phyloP scores from a whole-genome alignment of 108 stramenopile genomes.

The Fistulifera solaris region DNA sequence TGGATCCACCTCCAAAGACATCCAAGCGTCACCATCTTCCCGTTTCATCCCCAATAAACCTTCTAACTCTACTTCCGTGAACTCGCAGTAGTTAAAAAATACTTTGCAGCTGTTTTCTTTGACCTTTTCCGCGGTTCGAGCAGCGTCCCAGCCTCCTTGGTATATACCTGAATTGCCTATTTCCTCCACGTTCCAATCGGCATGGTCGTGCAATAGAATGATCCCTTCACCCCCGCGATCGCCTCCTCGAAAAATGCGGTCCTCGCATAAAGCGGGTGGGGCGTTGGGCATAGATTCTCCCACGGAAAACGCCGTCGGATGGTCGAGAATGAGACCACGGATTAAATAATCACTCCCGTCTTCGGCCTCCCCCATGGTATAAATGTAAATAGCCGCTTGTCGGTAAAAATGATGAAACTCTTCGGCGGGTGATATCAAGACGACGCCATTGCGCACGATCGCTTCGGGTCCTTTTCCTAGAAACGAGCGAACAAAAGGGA shows the following conservation, averaged over 20 bases:
- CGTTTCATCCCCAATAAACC: conserved; percentile 39
- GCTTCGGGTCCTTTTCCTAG: conserved; percentile 62
- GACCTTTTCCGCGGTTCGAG: conserved; percentile 28
- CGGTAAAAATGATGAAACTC: conserved; percentile 74
- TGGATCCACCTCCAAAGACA: conserved; percentile 65
- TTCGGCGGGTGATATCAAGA: conserved; percentile 60
- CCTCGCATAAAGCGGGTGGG: conserved; percentile 24
- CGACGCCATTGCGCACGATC: conserved; percentile 57
- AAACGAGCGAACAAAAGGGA: conserved; percentile 10
- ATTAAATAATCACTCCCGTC: conserved; percentile 37
- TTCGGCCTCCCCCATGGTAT: conserved; percentile 63
- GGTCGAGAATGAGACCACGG: conserved; percentile 76
- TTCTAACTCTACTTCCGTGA: conserved; percentile 63
- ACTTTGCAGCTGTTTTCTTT: conserved; percentile 55
- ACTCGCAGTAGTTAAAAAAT: conserved; percentile 75
- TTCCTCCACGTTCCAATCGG: conserved; percentile 26
- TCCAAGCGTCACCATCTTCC: conserved; percentile 62
- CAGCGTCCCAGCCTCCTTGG: conserved; percentile 57
- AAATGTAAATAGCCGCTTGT: conserved; percentile 64
- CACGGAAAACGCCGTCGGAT: conserved; percentile 77
- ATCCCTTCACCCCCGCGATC: conserved; percentile 49
- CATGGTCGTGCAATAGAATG: conserved; percentile 50
- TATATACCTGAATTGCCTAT: conserved; percentile 45
- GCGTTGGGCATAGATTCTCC: conserved; percentile 49
- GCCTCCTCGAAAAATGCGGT: conserved; percentile 66